These are phyloP conservation scores for Lathyrus oleraceus DNA, from an alignment of 306 rosid genomes.

Conservation along the genomic window DNA sequence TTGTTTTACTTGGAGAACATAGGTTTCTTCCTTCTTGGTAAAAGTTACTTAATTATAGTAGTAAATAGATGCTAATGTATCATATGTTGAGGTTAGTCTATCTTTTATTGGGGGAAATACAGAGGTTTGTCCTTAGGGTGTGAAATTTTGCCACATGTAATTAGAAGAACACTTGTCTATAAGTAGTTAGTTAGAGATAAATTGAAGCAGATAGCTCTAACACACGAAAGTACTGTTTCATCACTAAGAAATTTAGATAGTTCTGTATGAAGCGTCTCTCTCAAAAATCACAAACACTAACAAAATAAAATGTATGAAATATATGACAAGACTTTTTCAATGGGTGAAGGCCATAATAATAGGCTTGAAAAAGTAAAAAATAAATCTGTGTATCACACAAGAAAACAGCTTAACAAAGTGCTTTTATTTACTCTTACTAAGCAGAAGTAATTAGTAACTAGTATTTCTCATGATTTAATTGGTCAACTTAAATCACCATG, in stretches of 20 bases:
- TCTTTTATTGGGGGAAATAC: background rate
- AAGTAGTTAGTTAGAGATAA: background rate
- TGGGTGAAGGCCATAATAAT: background rate
- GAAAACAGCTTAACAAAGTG: too few species aligned
- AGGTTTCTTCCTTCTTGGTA: background rate
- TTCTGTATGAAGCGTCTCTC: slow-evolving; percentile 1
- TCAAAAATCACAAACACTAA: slow-evolving; percentile 9
- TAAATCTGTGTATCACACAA: too few species aligned
- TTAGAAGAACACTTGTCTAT: background rate
- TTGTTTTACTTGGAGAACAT: background rate
- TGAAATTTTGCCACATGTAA: background rate
- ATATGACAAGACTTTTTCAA: background rate
- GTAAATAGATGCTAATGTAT: background rate
- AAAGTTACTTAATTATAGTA: background rate
- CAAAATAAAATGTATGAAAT: slow-evolving; percentile 13
- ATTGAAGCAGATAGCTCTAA: background rate
- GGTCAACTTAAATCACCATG: slow-evolving; percentile 87
- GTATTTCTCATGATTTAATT: slow-evolving; percentile 49
- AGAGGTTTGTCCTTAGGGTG: background rate
- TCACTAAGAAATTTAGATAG: background rate
- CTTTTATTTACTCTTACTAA: slow-evolving; percentile 18
- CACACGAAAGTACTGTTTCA: slow-evolving; percentile 11
- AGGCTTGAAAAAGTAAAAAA: background rate
- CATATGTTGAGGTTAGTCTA: slow-evolving; percentile 3
- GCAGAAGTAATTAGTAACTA: background rate